Conservation (phyloP, 805 yeast species). For the Aciculoconidium aculeatum region DNA sequence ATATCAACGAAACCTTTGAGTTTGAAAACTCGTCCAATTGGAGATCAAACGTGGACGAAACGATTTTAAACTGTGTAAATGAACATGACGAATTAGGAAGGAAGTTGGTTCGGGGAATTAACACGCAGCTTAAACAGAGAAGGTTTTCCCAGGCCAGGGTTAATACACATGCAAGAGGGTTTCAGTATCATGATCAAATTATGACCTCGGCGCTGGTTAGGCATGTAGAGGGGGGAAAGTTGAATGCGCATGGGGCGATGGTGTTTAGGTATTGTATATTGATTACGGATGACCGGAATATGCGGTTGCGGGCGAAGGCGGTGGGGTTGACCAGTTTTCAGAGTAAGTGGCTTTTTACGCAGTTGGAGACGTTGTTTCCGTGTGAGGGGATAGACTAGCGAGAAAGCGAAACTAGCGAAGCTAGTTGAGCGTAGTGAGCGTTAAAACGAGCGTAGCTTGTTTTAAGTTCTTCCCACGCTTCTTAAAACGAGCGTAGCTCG, state of each 20-base stretch:
- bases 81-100: slow-evolving; percentile 37
- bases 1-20: slow-evolving; percentile 66
- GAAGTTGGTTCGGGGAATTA: slow-evolving; percentile 36
- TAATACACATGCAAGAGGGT: slow-evolving; percentile 13
- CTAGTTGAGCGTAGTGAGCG: too few relatives aligned
- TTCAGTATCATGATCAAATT: slow-evolving; percentile 9
- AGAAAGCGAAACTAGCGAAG: background rate
- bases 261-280: slow-evolving; percentile 53
- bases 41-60: slow-evolving; percentile 69
- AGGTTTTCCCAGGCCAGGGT: slow-evolving; percentile 16
- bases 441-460: too few relatives aligned
- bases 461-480: too few relatives aligned
- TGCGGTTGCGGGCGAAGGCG: slow-evolving; percentile 60
- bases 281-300: slow-evolving; percentile 69
- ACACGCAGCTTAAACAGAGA: slow-evolving; percentile 19
- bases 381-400: slow-evolving; percentile 47
- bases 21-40: slow-evolving; percentile 69
- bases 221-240: too few relatives aligned
- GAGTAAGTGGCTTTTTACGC: slow-evolving; percentile 56
- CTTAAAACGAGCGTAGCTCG: too few relatives aligned
- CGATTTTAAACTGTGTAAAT: slow-evolving; percentile 48
- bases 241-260: slow-evolving; percentile 33
- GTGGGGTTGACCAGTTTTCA: slow-evolving; percentile 51
- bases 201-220: slow-evolving; percentile 6
- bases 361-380: slow-evolving; percentile 41